Conservation (phyloP, 345 rosid species). For the Eucalyptus microcorys region DNA sequence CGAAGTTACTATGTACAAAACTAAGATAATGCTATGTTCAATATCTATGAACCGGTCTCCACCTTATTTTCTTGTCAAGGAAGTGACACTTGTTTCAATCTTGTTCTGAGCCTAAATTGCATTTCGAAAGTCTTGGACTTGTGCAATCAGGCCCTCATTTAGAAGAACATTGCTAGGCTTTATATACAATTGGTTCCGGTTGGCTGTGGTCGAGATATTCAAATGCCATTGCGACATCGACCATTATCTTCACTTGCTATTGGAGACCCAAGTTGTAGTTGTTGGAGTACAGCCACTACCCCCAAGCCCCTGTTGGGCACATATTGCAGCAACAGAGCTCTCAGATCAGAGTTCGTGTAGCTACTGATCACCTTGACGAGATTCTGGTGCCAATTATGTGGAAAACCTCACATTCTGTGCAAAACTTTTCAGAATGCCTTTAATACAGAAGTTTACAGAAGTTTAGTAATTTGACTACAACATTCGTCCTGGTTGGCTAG, state of each 20-base stretch:
- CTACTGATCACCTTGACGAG: background rate
- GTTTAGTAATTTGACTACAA: no score
- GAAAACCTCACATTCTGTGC: background rate
- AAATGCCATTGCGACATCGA: background rate
- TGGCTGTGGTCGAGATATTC: background rate
- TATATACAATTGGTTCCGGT: no score
- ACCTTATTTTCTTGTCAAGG: background rate
- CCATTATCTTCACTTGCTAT: background rate
- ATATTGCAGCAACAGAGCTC: background rate
- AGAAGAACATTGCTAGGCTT: no score
- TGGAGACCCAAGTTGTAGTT: background rate
- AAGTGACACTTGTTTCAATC: background rate
- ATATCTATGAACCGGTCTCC: background rate
- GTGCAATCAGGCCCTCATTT: no score
- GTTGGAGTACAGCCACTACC: no score
- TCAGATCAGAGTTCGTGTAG: background rate
- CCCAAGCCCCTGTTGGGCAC: background rate
- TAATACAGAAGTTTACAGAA: no score
- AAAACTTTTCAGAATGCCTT: no score
- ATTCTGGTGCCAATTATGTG: background rate
- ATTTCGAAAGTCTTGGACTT: accelerated
- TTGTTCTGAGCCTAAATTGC: background rate
- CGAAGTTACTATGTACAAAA: background rate
- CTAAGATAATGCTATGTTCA: background rate
- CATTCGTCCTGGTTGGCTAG: no score